Conservation (phyloP, 805 yeast species). For the Cyberlindnera subsufficiens region DNA sequence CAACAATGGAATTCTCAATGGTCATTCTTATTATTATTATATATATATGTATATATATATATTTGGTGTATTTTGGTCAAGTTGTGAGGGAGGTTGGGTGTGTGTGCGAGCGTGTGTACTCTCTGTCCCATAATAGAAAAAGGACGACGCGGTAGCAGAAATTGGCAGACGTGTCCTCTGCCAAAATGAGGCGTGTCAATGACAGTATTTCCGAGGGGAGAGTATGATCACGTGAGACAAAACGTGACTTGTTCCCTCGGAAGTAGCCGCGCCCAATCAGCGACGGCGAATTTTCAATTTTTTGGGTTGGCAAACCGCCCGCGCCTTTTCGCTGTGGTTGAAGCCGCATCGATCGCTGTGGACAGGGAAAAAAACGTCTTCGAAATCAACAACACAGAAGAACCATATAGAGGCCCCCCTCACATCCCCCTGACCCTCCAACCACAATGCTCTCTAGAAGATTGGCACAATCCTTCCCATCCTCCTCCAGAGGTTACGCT, state of each 20-base stretch:
- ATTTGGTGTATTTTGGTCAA: too few species aligned
- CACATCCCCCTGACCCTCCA: background rate
- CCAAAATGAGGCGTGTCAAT: too few species aligned
- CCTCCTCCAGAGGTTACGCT: conserved; percentile 29
- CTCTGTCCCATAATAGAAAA: too few species aligned
- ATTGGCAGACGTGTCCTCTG: too few species aligned
- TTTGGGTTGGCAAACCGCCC: background rate
- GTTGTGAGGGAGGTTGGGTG: too few species aligned
- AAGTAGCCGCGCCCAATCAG: conserved; percentile 18
- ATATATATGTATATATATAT: too few species aligned
- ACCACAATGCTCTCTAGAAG: conserved; percentile 23
- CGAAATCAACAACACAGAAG: background rate
- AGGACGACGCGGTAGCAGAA: too few species aligned
- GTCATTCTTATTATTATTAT: conserved; percentile 5
- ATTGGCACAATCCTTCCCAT: conserved; percentile 14
- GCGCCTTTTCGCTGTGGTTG: background rate
- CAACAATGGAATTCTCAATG: conserved; percentile 36
- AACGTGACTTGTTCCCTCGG: background rate
- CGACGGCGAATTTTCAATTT: conserved; percentile 20
- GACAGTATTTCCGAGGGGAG: background rate
- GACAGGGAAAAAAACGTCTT: conserved; percentile 4
- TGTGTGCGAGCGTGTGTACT: too few species aligned
- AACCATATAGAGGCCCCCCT: background rate
- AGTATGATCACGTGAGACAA: background rate
- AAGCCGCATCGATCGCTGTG: background rate